A percentile compares a stretch with the other conserved stretches of the same genome.
phyloP scores from a whole-genome alignment of 345 rosid genomes.

The Limnanthes douglasii region DNA sequence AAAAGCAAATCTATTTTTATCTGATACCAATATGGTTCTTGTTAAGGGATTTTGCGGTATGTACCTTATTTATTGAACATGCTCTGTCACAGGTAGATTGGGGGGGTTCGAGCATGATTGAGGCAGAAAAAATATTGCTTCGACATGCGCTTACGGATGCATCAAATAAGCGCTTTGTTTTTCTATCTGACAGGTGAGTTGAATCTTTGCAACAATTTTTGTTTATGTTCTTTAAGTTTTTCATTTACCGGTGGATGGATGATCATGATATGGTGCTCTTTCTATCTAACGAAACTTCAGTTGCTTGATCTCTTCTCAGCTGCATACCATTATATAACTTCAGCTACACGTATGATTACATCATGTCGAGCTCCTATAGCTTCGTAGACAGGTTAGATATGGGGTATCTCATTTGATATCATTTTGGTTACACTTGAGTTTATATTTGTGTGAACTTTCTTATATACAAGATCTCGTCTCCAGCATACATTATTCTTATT shows the following conservation, averaged over 20 bases:
- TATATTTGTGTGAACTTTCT: no score
- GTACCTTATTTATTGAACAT: conserved; percentile 1
- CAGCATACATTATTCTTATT: no score
- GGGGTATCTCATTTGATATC: no score
- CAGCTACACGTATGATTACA: conserved; percentile 78
- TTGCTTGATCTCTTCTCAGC: conserved; percentile 47
- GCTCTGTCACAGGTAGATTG: conserved; percentile 66
- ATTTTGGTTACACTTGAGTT: not conserved
- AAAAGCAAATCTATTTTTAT: no score
- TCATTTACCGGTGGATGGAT: not conserved
- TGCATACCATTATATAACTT: conserved; percentile 94
- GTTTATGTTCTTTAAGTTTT: not conserved
- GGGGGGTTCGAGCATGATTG: conserved; percentile 93
- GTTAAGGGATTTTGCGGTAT: not conserved
- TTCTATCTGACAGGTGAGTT: conserved; percentile 86
- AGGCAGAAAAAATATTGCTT: conserved; percentile 89
- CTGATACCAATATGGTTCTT: conserved; percentile 1
- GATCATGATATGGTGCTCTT: not conserved
- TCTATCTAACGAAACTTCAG: conserved; percentile 20
- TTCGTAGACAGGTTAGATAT: conserved; percentile 98
- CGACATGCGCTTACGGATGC: conserved; percentile 79
- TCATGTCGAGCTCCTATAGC: conserved; percentile 82
- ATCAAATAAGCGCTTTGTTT: conserved; percentile 67
- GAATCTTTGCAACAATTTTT: conserved; percentile 2
- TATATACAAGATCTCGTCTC: no score